phyloP scores from a whole-genome alignment of 768 basidiomycete genomes.

The Leccinum broughii region DNA sequence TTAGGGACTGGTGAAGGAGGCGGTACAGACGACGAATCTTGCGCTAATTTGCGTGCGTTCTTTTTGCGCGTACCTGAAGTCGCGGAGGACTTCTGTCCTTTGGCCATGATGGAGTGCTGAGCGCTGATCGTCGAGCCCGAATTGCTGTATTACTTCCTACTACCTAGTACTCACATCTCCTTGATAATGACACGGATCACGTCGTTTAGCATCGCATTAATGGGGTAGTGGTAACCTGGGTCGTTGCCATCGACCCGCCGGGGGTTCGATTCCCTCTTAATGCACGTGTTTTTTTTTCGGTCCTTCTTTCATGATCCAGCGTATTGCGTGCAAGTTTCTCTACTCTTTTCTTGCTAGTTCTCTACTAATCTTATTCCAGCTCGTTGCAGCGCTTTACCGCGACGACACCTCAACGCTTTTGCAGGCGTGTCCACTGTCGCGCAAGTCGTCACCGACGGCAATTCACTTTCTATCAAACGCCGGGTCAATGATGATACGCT shows the following conservation, averaged over 20 bases:
- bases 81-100: conserved; percentile 72
- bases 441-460: neutral
- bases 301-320: neutral
- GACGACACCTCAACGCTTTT: conserved; percentile 10
- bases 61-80: conserved; percentile 89
- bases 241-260: conserved; percentile 81
- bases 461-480: conserved; percentile 29
- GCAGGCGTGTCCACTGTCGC: neutral
- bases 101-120: conserved; percentile 36
- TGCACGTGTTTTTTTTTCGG: conserved; percentile 10
- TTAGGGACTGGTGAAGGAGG: conserved; percentile 40
- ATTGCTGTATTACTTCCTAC: neutral
- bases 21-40: conserved; percentile 22
- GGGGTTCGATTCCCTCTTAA: conserved; percentile 69
- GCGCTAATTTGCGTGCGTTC: conserved; percentile 74
- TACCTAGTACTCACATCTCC: neutral
- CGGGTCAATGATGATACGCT: conserved; percentile 44
- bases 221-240: conserved; percentile 70
- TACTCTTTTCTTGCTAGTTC: neutral
- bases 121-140: neutral
- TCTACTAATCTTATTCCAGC: conserved; percentile 8
- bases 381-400: neutral
- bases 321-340: conserved; percentile 16
- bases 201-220: neutral
- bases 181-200: neutral